Base-by-base conservation (phyloP, 192 early-diverging fungal genomes). In the Dimargaris cristalligena region DNA sequence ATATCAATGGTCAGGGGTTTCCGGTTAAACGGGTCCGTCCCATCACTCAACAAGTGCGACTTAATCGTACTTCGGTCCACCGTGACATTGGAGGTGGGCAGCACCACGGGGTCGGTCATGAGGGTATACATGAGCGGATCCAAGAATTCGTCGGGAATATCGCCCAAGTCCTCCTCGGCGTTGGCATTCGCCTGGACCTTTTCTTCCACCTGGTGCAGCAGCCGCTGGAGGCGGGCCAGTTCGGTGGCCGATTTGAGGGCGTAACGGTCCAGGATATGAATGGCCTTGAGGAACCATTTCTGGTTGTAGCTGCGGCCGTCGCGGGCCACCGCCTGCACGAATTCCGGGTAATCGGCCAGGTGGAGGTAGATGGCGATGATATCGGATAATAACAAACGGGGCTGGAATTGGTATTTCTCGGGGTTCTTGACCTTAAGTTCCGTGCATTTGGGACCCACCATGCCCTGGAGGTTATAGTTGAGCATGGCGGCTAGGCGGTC, bases 401-500 rank as follows among this genome's bases (percentile, higher is more conserved):
- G 92, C 29, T 82, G 79, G 78, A 96, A 98, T 14, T 83, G 77
- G 66, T 94, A 98, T 52, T 91, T 88, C 62, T 88, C 80, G 60
- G 65, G 70, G 18, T 73, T 63, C 4, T 60, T 29, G 32, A 92
- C 93, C 57, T 89, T 89, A 18, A 99, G 72, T 58, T 85, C 89
- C 0, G 88, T 87, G 72, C 88, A 92, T 60, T 85, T 83, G 10
- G 92, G 90, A 0, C 95, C 95, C 0, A 92, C 92, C 50, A 99
- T 70, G 34, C 85, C 83, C 6, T 82, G 71, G 35, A 99, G 71
- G 59, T 94, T 96, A 67, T 88, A 94, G 70, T 99, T 88, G 48
- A 99, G 76, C 95, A 99, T 99, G n/a, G 90, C 89, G 1, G 93
- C 93, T 35, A 99, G 74, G 2, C 91, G 77, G 46, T 87, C 86